Evolutionary conservation across 208 protist species (phyloP).

Genomic region (Trypanosomatidae sp.): DNA sequence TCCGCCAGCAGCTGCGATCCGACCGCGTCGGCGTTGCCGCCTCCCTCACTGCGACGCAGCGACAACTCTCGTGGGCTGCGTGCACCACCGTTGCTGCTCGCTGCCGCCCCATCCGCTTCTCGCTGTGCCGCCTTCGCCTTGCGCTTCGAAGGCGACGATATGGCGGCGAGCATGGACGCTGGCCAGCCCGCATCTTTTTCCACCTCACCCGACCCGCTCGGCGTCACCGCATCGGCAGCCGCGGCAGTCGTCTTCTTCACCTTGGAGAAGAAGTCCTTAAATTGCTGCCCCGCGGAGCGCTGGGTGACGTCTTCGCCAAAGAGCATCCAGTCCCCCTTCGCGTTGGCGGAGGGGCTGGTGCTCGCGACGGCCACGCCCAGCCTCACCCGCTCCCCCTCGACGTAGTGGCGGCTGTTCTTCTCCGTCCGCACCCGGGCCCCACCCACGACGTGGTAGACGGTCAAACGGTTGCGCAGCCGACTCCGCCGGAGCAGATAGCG

Average conservation of each 20-base stretch:
- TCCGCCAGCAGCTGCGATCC: conserved; percentile 33
- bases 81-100: too few relatives aligned
- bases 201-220: background rate
- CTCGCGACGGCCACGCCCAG: conserved; percentile 41
- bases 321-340: conserved; percentile 42
- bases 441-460: conserved; percentile 47
- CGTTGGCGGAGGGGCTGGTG: background rate
- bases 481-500: conserved; percentile 53
- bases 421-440: conserved; percentile 43
- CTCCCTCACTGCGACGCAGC: background rate
- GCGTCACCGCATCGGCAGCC: background rate
- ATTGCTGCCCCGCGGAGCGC: conserved; percentile 1
- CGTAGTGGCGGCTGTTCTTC: conserved; percentile 34
- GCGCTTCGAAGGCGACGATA: too few relatives aligned
- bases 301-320: conserved; percentile 29
- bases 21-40: background rate
- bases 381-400: conserved; percentile 37
- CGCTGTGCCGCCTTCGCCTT: too few relatives aligned
- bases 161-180: conserved; percentile 7
- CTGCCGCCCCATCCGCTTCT: too few relatives aligned
- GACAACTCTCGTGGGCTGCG: background rate
- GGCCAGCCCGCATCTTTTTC: conserved; percentile 4
- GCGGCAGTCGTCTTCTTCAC: background rate
- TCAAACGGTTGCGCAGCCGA: conserved; percentile 45
- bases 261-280: conserved; percentile 17